Percentiles rank a stretch among this genome's conserved stretches.
phyloP scores from a whole-genome alignment of 2,329 filamentous ascomycete species.

The Aspergillus sp. region DNA sequence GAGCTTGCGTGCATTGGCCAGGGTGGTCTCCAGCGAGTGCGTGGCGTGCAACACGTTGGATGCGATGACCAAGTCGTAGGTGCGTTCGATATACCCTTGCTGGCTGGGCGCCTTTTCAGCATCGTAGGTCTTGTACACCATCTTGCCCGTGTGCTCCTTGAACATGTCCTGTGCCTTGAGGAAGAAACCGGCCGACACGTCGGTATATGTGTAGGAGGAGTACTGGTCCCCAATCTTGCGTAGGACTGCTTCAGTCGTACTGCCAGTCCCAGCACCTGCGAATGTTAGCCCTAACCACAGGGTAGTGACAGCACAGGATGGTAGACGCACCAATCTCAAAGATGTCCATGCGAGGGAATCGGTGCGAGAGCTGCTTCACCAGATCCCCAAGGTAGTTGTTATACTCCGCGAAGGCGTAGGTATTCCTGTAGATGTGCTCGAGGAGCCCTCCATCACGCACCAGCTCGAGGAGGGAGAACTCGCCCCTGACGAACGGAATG shows the following conservation, averaged over 20 bases:
- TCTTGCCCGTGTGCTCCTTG: slow-evolving; percentile 17
- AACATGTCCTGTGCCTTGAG: slow-evolving; percentile 32
- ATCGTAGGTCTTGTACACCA: slow-evolving; percentile 34
- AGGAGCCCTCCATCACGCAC: neutral
- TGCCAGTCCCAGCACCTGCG: slow-evolving; percentile 46
- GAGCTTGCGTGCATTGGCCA: slow-evolving; percentile 32
- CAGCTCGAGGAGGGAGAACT: neutral
- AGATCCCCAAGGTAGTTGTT: slow-evolving; percentile 17
- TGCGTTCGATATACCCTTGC: slow-evolving; percentile 33
- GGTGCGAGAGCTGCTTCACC: slow-evolving; percentile 37
- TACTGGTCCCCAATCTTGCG: slow-evolving; percentile 27
- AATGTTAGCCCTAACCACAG: slow-evolving; percentile 30
- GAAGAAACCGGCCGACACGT: slow-evolving; percentile 47
- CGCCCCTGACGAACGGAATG: neutral
- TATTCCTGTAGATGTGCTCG: slow-evolving; percentile 13
- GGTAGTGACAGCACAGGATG: slow-evolving; percentile 19
- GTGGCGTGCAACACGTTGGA: slow-evolving; percentile 45
- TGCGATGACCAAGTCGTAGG: slow-evolving; percentile 39
- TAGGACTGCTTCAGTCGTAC: slow-evolving; percentile 40
- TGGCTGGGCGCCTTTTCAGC: slow-evolving; percentile 26
- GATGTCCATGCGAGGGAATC: slow-evolving; percentile 45
- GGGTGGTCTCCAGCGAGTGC: slow-evolving; percentile 18
- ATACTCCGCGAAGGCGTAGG: slow-evolving; percentile 15
- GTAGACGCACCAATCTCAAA: slow-evolving; percentile 37
- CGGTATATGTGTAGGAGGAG: slow-evolving; percentile 46